Evolutionary conservation across 2,329 filamentous ascomycete genomes (phyloP).

Genomic region (Botryotinia calthae): DNA sequence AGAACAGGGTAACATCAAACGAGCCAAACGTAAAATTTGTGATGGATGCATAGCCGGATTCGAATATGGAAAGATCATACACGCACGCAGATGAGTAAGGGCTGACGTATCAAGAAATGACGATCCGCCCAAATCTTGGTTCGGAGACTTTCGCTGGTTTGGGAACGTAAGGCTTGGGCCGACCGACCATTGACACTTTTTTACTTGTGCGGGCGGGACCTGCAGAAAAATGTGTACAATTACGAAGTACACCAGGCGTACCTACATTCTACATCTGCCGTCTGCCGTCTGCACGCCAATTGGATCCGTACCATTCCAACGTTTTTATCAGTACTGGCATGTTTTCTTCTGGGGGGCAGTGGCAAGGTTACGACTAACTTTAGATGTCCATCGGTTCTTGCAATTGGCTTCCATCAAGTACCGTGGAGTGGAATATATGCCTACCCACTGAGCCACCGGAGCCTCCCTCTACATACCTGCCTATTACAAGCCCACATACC

Average conservation of each 20-base stretch:
- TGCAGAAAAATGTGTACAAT: not conserved
- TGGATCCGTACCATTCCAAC: not conserved
- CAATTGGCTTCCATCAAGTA: not conserved
- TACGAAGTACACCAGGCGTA: not conserved
- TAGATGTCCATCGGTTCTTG: no score
- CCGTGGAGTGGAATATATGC: not conserved
- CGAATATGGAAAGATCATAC: not conserved
- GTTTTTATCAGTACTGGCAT: not conserved
- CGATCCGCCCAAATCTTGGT: not conserved
- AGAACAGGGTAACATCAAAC: not conserved
- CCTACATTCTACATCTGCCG: not conserved
- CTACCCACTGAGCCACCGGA: no score
- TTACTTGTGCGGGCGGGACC: not conserved
- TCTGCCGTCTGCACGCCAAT: not conserved
- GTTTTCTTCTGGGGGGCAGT: not conserved
- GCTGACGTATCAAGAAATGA: not conserved
- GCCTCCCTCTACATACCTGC: not conserved
- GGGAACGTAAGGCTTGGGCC: not conserved
- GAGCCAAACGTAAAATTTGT: not conserved
- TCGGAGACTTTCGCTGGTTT: not conserved
- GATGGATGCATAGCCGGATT: not conserved
- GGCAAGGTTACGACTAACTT: not conserved
- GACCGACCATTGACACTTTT: not conserved
- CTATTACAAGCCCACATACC: not conserved
- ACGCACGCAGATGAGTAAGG: not conserved